A percentile compares a stretch with the other conserved stretches of the same genome.
Conservation (phyloP, 805 yeast species). For the Candida montana region DNA sequence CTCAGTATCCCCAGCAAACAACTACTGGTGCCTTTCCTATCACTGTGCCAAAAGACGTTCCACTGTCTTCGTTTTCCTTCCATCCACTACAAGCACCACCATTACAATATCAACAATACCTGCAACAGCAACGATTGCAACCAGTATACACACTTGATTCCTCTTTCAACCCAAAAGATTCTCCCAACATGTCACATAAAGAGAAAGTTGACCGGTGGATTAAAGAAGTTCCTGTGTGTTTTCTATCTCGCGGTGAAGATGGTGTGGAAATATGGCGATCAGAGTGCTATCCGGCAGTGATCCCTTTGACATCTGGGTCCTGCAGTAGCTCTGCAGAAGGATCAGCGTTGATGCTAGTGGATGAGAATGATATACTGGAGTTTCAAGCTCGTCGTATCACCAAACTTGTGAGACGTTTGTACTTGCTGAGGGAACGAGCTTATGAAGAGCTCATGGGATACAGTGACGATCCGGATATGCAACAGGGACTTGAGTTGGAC, state of each 20-base stretch:
- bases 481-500: slow-evolving; percentile 3
- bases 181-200: slow-evolving; percentile 55
- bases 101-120: not conserved
- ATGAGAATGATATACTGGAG: slow-evolving; percentile 43
- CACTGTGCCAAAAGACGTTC: too few species aligned
- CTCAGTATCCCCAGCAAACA: too few species aligned
- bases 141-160: slow-evolving; percentile 32
- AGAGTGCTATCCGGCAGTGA: slow-evolving; percentile 49
- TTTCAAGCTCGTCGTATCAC: slow-evolving; percentile 51
- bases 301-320: slow-evolving; percentile 21
- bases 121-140: not conserved
- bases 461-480: not conserved
- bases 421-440: slow-evolving; percentile 24
- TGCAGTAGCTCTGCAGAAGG: slow-evolving; percentile 1
- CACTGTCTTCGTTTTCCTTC: not conserved
- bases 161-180: slow-evolving; percentile 55
- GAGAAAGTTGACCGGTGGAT: slow-evolving; percentile 71
- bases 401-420: slow-evolving; percentile 34
- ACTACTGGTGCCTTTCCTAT: too few species aligned
- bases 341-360: slow-evolving; percentile 21
- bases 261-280: slow-evolving; percentile 26
- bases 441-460: not conserved
- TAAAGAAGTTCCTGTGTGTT: slow-evolving; percentile 45
- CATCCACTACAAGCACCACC: not conserved
- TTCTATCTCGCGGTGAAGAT: slow-evolving; percentile 15